Base-by-base conservation (phyloP, 768 basidiomycete genomes). In the Trametes gibbosa region DNA sequence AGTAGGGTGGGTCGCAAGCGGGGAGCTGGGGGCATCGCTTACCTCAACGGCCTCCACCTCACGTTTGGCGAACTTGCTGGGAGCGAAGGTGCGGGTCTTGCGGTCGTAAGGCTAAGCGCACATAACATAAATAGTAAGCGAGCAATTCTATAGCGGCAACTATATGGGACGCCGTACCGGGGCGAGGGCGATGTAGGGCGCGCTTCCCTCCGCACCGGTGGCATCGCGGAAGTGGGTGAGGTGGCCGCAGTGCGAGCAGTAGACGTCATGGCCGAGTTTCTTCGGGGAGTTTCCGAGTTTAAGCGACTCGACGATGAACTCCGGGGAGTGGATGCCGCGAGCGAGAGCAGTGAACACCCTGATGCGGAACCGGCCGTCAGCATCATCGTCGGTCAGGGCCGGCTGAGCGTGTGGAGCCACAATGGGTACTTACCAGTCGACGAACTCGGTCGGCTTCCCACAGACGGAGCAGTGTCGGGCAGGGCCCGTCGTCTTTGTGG, bases 371-470 rank as follows among this genome's bases (percentile, higher is more conserved):
- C 25, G 14, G 8, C 9, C 9, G 12, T 23, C n/a, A 23, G 25
- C 14, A 23, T 16, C 12, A 8, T 10, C 45, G 21, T 5, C 37
- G 16, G 2, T 17, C 14, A 16, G 42, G n/a, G 7, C 13, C 4
- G 16, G 37, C 17, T 14, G 17, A 14, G 23, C 3, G 10, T 4
- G 29, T 10, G 29, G 5, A 32, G 29, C 5, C 4, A 10, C 29
- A 32, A 32, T 32, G 29, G 4, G 29, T 12, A 14, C 10, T 46
- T 34, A 58, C 63, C 63, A 64, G 43, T 64, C 63, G 39, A 64
- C 47, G 52, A 64, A 64, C 51, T 64, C 63, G 39, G 63, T 61
- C 54, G 43, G 29, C 59, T 64, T 64, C 25, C 59, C 63, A 48
- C 63, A 61, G 37, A n/a, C 19, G 5, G 55, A 12, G 45, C 60